phyloP scores from a whole-genome alignment of 768 basidiomycete species.

The Mycena latifolia region DNA sequence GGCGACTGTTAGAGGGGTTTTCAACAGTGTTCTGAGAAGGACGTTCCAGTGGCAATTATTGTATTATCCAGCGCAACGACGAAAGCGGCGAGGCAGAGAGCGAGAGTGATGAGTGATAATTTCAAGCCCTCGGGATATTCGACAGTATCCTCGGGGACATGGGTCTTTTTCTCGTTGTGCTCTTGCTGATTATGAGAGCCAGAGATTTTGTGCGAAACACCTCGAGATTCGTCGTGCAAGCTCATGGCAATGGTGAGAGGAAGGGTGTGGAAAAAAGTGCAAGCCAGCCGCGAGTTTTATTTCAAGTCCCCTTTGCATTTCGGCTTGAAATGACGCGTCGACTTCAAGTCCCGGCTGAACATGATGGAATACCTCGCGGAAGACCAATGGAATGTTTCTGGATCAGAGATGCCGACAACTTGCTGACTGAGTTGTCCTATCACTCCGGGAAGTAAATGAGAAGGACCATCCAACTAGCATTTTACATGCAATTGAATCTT shows the following conservation, averaged over 20 bases:
- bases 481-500: too few relatives aligned
- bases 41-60: too few relatives aligned
- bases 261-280: too few relatives aligned
- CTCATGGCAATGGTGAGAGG: not conserved
- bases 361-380: too few relatives aligned
- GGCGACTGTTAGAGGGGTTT: too few relatives aligned
- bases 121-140: constrained; percentile 25
- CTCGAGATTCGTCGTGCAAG: not conserved
- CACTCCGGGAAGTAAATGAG: not conserved
- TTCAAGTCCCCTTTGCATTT: not conserved
- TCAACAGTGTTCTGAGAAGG: too few relatives aligned
- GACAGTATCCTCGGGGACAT: not conserved
- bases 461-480: too few relatives aligned
- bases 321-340: too few relatives aligned
- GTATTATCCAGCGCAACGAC: constrained; percentile 13
- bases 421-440: not conserved
- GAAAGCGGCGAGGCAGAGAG: constrained; percentile 23
- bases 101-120: constrained; percentile 20
- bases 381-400: constrained; percentile 2
- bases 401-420: not conserved
- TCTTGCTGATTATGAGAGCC: not conserved
- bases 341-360: constrained; percentile 5
- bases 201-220: constrained; percentile 12
- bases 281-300: not conserved
- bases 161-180: not conserved